phyloP scores from a whole-genome alignment of 1,139 yeast genomes.

The Scheffersomyces titani region DNA sequence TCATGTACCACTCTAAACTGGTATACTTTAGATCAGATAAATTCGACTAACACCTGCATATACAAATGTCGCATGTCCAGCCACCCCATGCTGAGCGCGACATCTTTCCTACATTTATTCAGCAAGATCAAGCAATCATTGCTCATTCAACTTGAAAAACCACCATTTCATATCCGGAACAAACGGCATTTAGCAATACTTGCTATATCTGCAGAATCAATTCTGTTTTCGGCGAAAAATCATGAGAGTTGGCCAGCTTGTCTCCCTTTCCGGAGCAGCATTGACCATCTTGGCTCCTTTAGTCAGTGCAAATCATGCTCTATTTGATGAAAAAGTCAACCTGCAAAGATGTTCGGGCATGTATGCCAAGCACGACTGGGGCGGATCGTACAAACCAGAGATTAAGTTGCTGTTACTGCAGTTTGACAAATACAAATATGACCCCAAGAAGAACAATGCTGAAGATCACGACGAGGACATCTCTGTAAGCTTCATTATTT shows the following conservation, averaged over 20 bases:
- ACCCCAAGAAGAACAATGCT: constrained; percentile 24
- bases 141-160: background rate
- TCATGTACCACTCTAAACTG: background rate
- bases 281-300: constrained; percentile 4
- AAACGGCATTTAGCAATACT: background rate
- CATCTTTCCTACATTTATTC: background rate
- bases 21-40: too few species aligned
- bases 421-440: constrained; percentile 35
- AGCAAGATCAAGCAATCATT: background rate
- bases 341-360: constrained; percentile 86
- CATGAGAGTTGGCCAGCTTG: background rate
- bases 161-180: background rate
- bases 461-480: constrained; percentile 31
- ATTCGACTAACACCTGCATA: too few species aligned
- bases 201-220: background rate
- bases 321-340: constrained; percentile 41
- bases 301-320: constrained; percentile 47
- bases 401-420: constrained; percentile 50
- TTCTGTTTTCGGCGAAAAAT: background rate
- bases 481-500: constrained; percentile 67
- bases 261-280: background rate
- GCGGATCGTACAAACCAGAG: constrained; percentile 69
- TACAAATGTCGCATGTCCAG: background rate
- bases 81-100: background rate
- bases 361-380: constrained; percentile 87